Evolutionary conservation across 1,139 yeast species (phyloP).

Genomic region (Pichia inconspicua): DNA sequence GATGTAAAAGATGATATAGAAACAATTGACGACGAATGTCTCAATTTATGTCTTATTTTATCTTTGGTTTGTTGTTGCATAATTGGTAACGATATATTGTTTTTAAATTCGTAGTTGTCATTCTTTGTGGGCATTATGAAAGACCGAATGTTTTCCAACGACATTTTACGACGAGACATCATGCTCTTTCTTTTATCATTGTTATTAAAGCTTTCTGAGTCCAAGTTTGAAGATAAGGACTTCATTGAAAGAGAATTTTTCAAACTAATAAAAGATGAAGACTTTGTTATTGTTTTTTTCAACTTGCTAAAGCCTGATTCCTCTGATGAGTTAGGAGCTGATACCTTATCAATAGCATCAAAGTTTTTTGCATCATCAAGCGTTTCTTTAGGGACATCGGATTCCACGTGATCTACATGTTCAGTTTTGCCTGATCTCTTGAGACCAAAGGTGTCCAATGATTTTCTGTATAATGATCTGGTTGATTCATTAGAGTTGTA

Average conservation of each 20-base stretch:
- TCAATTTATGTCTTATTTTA: conserved; percentile 44
- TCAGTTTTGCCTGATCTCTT: background rate
- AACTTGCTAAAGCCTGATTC: background rate
- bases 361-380: background rate
- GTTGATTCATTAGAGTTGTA: background rate
- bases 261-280: conserved; percentile 17
- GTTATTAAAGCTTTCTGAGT: background rate
- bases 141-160: conserved; percentile 11
- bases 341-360: background rate
- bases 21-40: conserved; percentile 43
- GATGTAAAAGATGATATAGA: conserved; percentile 27
- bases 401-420: background rate
- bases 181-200: conserved; percentile 7
- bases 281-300: conserved; percentile 4
- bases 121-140: conserved; percentile 7
- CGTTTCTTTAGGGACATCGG: background rate
- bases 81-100: conserved; percentile 49
- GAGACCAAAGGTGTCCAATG: background rate
- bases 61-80: conserved; percentile 49
- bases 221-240: conserved; percentile 13
- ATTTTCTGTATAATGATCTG: background rate
- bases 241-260: conserved; percentile 23
- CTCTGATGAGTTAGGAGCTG: background rate
- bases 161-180: conserved; percentile 9
- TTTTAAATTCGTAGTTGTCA: conserved; percentile 15